A percentile compares a stretch with the other conserved stretches of the same genome.
These are phyloP conservation scores for Nemania sp. DNA, from an alignment of 2,329 filamentous ascomycete genomes.

Conservation along the genomic window DNA sequence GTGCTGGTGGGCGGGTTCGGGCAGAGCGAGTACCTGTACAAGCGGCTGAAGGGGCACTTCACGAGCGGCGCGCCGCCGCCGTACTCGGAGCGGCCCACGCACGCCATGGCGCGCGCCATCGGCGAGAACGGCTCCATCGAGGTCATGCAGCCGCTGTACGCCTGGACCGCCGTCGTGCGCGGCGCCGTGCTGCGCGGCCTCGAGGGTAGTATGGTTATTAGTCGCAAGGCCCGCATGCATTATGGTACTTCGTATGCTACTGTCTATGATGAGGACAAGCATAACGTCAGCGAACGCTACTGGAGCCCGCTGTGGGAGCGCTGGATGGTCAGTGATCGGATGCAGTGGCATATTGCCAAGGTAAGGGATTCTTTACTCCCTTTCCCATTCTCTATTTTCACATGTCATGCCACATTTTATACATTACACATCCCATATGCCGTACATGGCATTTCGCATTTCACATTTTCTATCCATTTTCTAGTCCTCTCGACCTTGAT, in stretches of 20 bases:
- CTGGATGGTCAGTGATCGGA: constrained; percentile 81
- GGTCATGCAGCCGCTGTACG: constrained; percentile 80
- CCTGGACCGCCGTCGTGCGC: constrained; percentile 79
- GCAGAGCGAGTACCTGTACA: constrained; percentile 76
- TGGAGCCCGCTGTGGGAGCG: constrained; percentile 80
- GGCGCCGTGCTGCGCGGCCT: constrained; percentile 75
- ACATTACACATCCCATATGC: neutral
- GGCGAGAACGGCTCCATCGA: constrained; percentile 63
- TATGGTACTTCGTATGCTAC: constrained; percentile 83
- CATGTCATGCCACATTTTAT: too few relatives aligned
- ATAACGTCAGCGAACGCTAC: constrained; percentile 73
- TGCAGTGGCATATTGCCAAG: constrained; percentile 86
- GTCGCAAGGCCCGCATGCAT: constrained; percentile 72
- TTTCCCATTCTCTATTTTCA: neutral
- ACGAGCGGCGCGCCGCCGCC: constrained; percentile 59
- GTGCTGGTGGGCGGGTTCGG: constrained; percentile 82
- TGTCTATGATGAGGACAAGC: constrained; percentile 75
- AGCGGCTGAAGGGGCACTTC: constrained; percentile 70
- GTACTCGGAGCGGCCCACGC: constrained; percentile 72
- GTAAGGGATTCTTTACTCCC: constrained; percentile 44
- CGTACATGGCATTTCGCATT: neutral
- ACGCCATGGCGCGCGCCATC: constrained; percentile 54
- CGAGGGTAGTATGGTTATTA: constrained; percentile 79
- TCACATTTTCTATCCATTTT: neutral
- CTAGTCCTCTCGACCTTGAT: too few relatives aligned